phyloP scores from a whole-genome alignment of 192 early-diverging fungal species.

The Coemansia sp. region DNA sequence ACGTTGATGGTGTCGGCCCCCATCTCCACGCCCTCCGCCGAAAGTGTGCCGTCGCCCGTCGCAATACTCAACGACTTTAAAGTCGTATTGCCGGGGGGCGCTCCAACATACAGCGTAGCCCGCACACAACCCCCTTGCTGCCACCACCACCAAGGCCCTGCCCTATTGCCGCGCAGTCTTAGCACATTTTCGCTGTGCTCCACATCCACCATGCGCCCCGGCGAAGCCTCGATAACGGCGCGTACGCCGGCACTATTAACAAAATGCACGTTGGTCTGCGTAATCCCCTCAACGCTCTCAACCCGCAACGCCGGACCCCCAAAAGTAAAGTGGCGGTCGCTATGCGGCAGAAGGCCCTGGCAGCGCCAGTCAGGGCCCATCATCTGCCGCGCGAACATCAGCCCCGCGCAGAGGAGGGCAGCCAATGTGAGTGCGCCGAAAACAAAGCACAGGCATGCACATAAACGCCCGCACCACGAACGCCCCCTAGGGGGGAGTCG shows the following conservation, averaged over 20 bases:
- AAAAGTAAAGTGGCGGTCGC: constrained; percentile 13
- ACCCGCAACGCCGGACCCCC: constrained; percentile 3
- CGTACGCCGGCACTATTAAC: constrained; percentile 6
- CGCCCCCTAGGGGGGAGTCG: neutral
- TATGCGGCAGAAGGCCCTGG: constrained; percentile 4
- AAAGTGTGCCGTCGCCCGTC: constrained; percentile 12
- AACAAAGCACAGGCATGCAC: constrained; percentile 19
- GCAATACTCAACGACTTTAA: neutral
- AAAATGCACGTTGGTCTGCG: constrained; percentile 20
- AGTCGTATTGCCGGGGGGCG: neutral
- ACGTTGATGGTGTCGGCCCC: constrained; percentile 2
- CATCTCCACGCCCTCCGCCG: constrained; percentile 9
- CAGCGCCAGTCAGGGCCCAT: constrained; percentile 24
- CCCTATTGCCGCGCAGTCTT: neutral
- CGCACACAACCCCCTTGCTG: constrained; percentile 32
- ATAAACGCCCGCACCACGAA: neutral
- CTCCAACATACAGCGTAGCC: constrained; percentile 14
- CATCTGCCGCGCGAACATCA: neutral
- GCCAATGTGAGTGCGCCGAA: neutral
- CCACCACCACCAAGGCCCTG: constrained; percentile 9
- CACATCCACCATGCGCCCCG: neutral
- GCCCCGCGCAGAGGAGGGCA: constrained; percentile 5
- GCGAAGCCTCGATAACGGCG: constrained; percentile 25
- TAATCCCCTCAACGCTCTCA: constrained; percentile 31
- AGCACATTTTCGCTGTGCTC: constrained; percentile 4